Base-by-base conservation (phyloP, 2,329 filamentous ascomycete species). In the Pseudogymnoascus sp. region DNA sequence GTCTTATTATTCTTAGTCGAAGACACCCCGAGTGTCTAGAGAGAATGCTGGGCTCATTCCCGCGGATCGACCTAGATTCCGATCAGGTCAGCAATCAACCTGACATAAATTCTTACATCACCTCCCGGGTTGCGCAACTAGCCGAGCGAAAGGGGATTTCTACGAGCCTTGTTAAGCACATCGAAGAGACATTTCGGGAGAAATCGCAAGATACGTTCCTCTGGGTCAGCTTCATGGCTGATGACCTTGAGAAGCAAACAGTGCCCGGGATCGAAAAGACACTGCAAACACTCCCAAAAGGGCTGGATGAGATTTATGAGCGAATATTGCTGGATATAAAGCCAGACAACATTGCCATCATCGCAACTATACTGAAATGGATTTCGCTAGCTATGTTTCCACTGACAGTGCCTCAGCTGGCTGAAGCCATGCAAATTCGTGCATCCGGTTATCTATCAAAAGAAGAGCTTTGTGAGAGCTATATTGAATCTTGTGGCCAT, bases 201-300 rank as follows among this genome's bases (percentile, higher is more conserved):
- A 40, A 31, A 44, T 63, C 16, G 34, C 64, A 40, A 44, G 71
- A 71, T 5, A 74, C 71, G 4, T 74, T 73, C 34, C 64, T 74
- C 7, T 74, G 70, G 72, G 67, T 69, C 12, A 61, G 50, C 21
- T 61, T 64, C n/a, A 63, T 67, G 14, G 63, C 64, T 5, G 63
- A 65, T 40, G 61, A 67, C 38, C 62, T 72, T 67, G 7, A 61
- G 28, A 53, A 28, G 21, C 23, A 50, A 25, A 50, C 44, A 16
- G 44, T 50, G 16, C 6, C 23, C 12, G 14, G 14, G n/a, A 50
- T 50, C 7, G 44, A 50, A 14, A 28, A 16, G 14, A 23, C 31
- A 18, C 14, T 62, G 4, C 7, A 60, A 18, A 36, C n/a, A 14
- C 34, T 62, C 16, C 61, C 61, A 12, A 37, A 14, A 7, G 37